Base-by-base conservation (phyloP, 371 early-diverging fungal species). In the Apophysomyces sp. region DNA sequence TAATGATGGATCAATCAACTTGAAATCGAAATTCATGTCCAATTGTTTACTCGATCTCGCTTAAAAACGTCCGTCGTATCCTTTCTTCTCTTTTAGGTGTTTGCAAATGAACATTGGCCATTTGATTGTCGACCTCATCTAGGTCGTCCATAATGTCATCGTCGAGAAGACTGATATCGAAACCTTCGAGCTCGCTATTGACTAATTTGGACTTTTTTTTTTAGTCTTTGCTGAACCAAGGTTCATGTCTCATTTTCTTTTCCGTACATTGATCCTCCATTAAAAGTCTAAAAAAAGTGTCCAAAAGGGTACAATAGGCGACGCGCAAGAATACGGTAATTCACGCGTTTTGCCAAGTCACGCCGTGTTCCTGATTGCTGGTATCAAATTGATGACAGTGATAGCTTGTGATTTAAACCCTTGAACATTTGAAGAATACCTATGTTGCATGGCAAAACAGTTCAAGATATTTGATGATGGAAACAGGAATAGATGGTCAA, bases 51-150 rank as follows among this genome's bases (percentile, higher is more conserved):
- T 39, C 27, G 18, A 37, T 55, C 8, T 32, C 36, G 13, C 4
- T 32, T 29, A 30, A 21, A 51, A 18, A 13, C 12, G 13, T 24
- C 12, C 32, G 18, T 44, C 31, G 21, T n/a, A 39, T 24, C 26
- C 30, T 11, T 16, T 40, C 15, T 34, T 30, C 31, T 55, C 56
- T 37, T 56, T 54, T 55, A 9, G 60, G 55, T 52, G 60, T 61
- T 37, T 63, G 30, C 28, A 71, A 30, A 28, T 67, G 63, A n/a
- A 68, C 66, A 34, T 56, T 68, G 58, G 68, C 62, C 58, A 68
- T 44, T 36, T 59, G 58, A 39, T 59, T 21, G 41, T 69, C 62
- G 16, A 68, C 58, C 12, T 57, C 44, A 40, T 58, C 52, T 39
- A 68, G 52, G 3, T 27, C 58, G 40, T 58, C 44, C 21, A 54